Evolutionary conservation across 176 grass and related monocot species (phyloP).

Genomic region (Carex littledalei): DNA sequence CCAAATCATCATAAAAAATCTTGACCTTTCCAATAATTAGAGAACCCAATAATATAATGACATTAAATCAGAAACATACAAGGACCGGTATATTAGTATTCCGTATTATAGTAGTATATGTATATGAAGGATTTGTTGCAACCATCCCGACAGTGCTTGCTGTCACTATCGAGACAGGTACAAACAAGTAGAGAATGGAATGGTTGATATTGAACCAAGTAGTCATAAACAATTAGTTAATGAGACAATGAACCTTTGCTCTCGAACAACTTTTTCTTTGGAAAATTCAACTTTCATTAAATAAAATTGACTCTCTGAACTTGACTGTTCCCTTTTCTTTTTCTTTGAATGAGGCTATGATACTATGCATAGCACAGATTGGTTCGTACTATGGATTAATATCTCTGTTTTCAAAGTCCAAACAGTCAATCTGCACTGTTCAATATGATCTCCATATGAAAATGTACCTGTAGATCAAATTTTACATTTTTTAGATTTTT

Average conservation of each 20-base stretch:
- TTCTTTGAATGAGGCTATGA: too few relatives aligned
- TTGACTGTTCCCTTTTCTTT: background rate
- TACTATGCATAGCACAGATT: too few relatives aligned
- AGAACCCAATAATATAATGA: background rate
- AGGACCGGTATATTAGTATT: background rate
- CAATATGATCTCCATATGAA: too few relatives aligned
- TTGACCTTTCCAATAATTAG: background rate
- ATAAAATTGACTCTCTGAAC: background rate
- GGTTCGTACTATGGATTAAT: too few relatives aligned
- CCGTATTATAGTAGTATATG: background rate
- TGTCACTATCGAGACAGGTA: background rate
- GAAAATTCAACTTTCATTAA: background rate
- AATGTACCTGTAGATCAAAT: too few relatives aligned
- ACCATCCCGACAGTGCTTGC: background rate
- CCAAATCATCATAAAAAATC: background rate
- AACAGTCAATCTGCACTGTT: too few relatives aligned
- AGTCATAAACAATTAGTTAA: background rate
- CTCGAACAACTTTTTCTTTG: background rate
- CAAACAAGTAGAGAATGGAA: background rate
- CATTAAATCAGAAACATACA: background rate
- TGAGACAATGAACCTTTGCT: background rate
- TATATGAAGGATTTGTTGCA: background rate
- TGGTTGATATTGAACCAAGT: conserved; percentile 4
- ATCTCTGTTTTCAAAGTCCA: too few relatives aligned
- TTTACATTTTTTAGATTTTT: too few relatives aligned